Evolutionary conservation across 78 protist species (phyloP).

Genomic region (Bigelowiella natans): DNA sequence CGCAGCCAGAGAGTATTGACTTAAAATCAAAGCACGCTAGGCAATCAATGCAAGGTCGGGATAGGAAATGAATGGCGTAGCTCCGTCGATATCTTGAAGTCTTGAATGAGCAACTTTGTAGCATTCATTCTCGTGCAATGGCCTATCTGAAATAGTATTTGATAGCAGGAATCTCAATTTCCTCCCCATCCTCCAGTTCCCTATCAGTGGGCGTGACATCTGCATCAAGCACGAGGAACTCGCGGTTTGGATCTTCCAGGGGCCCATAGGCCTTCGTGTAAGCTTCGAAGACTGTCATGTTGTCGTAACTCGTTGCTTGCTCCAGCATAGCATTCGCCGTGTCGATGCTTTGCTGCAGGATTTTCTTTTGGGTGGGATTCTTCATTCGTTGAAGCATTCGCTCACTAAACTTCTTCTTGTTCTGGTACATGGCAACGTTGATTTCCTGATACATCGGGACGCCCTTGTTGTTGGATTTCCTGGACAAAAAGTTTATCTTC

Average conservation of each 20-base stretch:
- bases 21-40: neutral
- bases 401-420: neutral
- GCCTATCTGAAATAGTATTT: neutral
- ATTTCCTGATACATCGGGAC: neutral
- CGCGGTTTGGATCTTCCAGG: neutral
- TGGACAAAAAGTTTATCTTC: too few species aligned
- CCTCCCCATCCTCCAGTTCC: neutral
- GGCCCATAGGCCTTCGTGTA: neutral
- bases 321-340: neutral
- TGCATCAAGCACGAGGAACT: neutral
- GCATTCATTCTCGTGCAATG: neutral
- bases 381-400: neutral
- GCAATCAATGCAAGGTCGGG: too few species aligned
- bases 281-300: neutral
- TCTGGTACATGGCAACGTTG: neutral
- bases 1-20: neutral
- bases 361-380: neutral
- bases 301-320: neutral
- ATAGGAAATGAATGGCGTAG: too few species aligned
- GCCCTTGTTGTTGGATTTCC: too few species aligned
- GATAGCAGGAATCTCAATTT: neutral
- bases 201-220: neutral
- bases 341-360: neutral
- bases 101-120: neutral
- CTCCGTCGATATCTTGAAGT: neutral